Evolutionary conservation across 768 basidiomycete species (phyloP), one percentile per base, ranked within the genome.

Genomic region (Mycena indigotica): DNA sequence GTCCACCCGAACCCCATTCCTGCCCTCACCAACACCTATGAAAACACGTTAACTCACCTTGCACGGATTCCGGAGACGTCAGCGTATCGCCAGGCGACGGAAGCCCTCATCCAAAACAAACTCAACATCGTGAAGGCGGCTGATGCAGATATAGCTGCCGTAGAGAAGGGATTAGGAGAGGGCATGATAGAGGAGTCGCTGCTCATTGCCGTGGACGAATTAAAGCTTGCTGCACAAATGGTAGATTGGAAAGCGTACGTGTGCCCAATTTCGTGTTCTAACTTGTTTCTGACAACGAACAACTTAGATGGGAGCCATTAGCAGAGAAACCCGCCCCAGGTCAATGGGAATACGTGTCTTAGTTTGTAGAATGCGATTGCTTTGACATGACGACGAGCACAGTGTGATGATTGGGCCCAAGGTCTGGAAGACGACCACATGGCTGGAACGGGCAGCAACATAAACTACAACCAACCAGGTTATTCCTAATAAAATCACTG

Each of bases 171-270:
- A 70, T 70, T 98, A 38, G 83, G 87, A 50, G 91, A 91, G 70
- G 92, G 93, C 0, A 85, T 92, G 65, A 91, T 97, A 40, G 95
- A 98, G 77, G 82, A 93, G 72, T 83, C 89, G 29, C 66, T 98
- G 65, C 82, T 85, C 63, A 85, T 91, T 72, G 95, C 95, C 12
- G 75, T 85, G 64, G 89, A 90, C 67, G 95, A 98, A 73, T 77
- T 93, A 55, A 77, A 76, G 54, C 78, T 98, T 35, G 91, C 80
- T 4, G 77, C 77, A 28, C 91, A 91, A 74, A 91, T 97, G 88
- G 68, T 88, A n/a, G 89, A 95, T 69, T 98, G 93, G 94, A 96
- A 95, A 77, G 84, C 91, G 95, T 98, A 72, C 72, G 94, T 88
- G n/a, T n/a, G n/a, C n/a, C n/a, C n/a, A n/a, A n/a, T n/a, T n/a